Base-by-base conservation (phyloP, 208 protist species). In the Lotmaria passim region DNA sequence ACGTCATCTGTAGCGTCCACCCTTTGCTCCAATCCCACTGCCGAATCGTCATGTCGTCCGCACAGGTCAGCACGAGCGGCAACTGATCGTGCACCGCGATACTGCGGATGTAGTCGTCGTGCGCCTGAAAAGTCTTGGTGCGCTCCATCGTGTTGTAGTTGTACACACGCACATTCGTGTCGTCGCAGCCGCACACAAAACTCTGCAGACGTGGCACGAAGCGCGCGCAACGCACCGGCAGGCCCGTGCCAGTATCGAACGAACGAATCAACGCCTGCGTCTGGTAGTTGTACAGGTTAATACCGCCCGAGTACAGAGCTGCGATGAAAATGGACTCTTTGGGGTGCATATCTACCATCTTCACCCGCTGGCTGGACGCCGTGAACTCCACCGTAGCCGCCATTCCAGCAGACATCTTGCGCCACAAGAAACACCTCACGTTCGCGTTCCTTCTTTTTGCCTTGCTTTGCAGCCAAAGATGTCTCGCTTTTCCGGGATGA, bases 101-200 rank as follows among this genome's bases (percentile, higher is more conserved):
- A 53, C 81, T 88, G 52, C 99, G 90, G 58, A 99, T 98, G 81
- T 97, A 99, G 83, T 99, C 98, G 43, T 95, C 82, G 73, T 99
- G 98, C 8, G 98, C 98, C 64, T 99, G 97, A 66, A 99, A 98
- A 0, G 87, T 82, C 46, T 97, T 94, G 21, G 98, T 96, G 71
- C 98, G 98, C 77, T 99, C 98, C 90, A 98, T 98, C 21, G 98
- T 99, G 88, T 99, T 99, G 88, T 99, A 99, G 85, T 99, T 99
- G 85, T 98, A 99, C 44, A 99, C 95, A 28, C 96, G 88, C 34
- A 98, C 64, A 44, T 90, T 69, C 81, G 93, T 93, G 72, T 99
- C 98, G 75, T 99, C 99, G 4, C 95, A 83, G 43, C 98, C 98
- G 43, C 93, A 95, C 19, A 99, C 82, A 55, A 99, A 95, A 78